Conservation (phyloP, 305 asterid species). For the Solanum hybrid region DNA sequence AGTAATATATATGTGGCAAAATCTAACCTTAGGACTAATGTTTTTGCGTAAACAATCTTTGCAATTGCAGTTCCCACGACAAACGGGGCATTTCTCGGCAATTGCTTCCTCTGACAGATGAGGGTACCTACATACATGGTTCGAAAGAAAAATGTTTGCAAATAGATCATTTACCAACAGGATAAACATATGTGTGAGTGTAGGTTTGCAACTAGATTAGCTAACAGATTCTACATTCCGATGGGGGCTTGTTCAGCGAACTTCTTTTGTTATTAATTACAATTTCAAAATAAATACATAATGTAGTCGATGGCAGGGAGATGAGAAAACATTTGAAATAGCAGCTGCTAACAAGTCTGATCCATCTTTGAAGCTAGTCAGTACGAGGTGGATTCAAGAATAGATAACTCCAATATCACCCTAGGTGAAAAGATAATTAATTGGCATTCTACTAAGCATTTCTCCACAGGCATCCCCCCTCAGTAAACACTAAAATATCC, state of each 20-base stretch:
- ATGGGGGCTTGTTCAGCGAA: background rate
- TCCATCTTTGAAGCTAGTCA: background rate
- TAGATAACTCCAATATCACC: background rate
- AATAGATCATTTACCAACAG: background rate
- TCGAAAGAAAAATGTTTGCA: background rate
- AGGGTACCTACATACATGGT: slow-evolving; percentile 41
- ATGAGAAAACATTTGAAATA: background rate
- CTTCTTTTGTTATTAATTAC: background rate
- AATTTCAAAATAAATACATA: background rate
- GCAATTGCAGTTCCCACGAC: slow-evolving; percentile 53
- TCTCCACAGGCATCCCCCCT: background rate
- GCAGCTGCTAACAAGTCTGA: background rate
- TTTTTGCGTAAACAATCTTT: slow-evolving; percentile 41
- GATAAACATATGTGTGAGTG: background rate
- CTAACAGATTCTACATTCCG: background rate
- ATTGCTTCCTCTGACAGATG: slow-evolving; percentile 30
- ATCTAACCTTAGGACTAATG: slow-evolving; percentile 20
- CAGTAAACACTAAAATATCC: background rate
- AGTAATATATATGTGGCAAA: background rate
- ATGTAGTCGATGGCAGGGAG: background rate
- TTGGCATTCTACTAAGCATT: background rate
- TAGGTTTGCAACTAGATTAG: background rate
- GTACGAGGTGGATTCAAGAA: background rate
- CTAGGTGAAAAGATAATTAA: background rate
- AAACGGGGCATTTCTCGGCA: slow-evolving; percentile 40